phyloP scores from a whole-genome alignment of 331 rosid genomes.

The Quercus tomentella region DNA sequence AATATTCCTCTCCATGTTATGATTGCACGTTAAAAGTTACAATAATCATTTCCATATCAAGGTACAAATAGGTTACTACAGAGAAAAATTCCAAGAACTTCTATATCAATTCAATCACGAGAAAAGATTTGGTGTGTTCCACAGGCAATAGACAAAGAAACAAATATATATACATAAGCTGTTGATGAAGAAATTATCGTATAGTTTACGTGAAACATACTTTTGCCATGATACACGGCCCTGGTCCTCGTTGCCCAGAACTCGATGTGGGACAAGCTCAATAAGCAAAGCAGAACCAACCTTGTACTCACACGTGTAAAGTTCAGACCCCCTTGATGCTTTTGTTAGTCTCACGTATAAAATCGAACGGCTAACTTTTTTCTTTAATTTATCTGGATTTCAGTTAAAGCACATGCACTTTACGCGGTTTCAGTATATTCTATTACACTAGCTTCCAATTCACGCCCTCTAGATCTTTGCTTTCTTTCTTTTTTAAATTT shows the following conservation, averaged over 20 bases:
- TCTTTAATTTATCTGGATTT: background rate
- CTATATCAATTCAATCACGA: background rate
- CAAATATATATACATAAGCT: background rate
- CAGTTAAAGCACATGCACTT: conserved; percentile 47
- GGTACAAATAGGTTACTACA: background rate
- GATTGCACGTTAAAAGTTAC: conserved; percentile 8
- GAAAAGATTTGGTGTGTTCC: background rate
- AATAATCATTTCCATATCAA: background rate
- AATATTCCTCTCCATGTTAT: background rate
- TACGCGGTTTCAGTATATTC: conserved; percentile 76
- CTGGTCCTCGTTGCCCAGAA: conserved; percentile 13
- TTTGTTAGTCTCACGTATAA: conserved; percentile 16
- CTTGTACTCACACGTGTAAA: conserved; percentile 18
- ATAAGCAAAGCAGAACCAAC: background rate
- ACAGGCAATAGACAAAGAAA: too few species aligned
- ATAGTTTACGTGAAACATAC: conserved; percentile 8
- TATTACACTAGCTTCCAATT: conserved; percentile 31
- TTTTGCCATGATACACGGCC: conserved; percentile 2
- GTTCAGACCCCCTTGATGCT: background rate
- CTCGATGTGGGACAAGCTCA: conserved; percentile 5
- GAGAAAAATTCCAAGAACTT: background rate
- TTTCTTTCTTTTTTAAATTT: background rate
- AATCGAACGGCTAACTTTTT: conserved; percentile 35
- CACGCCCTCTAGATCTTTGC: conserved; percentile 38
- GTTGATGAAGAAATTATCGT: background rate